phyloP scores from a whole-genome alignment of 768 basidiomycete genomes.

The Pleurotus salmoneostramineus region DNA sequence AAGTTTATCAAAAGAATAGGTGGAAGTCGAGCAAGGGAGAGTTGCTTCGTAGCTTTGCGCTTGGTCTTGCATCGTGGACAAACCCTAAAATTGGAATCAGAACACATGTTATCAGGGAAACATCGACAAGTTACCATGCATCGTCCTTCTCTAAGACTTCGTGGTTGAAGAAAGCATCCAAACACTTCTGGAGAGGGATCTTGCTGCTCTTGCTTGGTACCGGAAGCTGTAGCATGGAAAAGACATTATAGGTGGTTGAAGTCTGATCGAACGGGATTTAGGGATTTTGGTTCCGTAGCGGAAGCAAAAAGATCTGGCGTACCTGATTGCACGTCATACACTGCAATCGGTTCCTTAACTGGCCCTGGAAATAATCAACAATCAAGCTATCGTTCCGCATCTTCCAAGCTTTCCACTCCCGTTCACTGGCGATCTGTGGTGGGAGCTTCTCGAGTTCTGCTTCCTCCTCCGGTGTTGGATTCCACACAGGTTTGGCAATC shows the following conservation, averaged over 20 bases:
- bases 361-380: constrained; percentile 97
- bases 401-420: constrained; percentile 91
- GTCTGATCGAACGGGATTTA: constrained; percentile 50
- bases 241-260: constrained; percentile 94
- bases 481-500: constrained; percentile 61
- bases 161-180: constrained; percentile 86
- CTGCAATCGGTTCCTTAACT: constrained; percentile 85
- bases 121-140: constrained; percentile 78
- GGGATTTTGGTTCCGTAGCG: constrained; percentile 2
- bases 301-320: constrained; percentile 14
- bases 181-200: constrained; percentile 72
- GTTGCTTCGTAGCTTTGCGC: constrained; percentile 79
- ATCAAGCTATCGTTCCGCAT: constrained; percentile 90
- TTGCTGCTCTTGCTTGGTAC: constrained; percentile 63
- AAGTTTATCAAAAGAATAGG: constrained; percentile 91
- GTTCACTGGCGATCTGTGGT: constrained; percentile 82
- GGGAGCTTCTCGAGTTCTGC: constrained; percentile 85
- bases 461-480: constrained; percentile 75
- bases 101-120: not conserved
- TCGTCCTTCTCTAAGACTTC: constrained; percentile 92
- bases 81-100: constrained; percentile 53
- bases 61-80: constrained; percentile 92
- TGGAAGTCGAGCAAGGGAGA: constrained; percentile 89
- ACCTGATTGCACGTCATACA: constrained; percentile 92
- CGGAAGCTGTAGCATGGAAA: constrained; percentile 92